Evolutionary conservation across 2,329 filamentous ascomycete species (phyloP).

Genomic region (Byssothecium circinans): DNA sequence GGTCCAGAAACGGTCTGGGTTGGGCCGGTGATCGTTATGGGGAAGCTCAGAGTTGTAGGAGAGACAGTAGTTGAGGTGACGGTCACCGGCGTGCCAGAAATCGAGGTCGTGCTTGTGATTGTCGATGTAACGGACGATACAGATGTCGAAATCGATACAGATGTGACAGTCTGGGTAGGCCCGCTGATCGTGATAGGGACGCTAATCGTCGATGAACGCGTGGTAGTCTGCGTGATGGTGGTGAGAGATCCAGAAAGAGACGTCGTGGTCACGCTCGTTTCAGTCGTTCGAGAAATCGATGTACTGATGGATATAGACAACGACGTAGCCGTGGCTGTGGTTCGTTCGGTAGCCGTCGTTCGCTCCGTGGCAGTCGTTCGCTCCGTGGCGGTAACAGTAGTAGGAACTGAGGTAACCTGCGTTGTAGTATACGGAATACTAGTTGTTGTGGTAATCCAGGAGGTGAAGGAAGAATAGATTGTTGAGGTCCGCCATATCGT

Average conservation of each 20-base stretch:
- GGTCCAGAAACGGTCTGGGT: constrained; percentile 9
- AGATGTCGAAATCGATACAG: neutral
- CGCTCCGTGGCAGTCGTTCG: neutral
- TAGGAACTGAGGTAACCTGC: neutral
- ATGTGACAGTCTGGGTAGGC: neutral
- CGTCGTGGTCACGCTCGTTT: neutral
- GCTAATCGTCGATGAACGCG: neutral
- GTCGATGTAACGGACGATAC: neutral
- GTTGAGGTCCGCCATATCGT: neutral
- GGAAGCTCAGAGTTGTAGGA: constrained; percentile 1
- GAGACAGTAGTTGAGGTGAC: neutral
- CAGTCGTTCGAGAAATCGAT: neutral
- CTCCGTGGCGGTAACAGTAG: neutral
- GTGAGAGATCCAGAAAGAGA: neutral
- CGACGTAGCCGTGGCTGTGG: neutral
- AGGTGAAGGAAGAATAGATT: constrained; percentile 12
- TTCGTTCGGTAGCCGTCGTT: neutral
- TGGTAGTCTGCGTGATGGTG: neutral
- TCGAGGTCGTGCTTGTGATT: neutral
- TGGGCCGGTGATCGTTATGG: constrained; percentile 6
- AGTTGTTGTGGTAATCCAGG: constrained; percentile 11
- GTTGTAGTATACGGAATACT: constrained; percentile 10
- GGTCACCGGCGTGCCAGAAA: neutral
- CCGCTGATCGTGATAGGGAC: neutral
- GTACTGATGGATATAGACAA: neutral